Evolutionary conservation across 345 rosid species (phyloP), one percentile per base, ranked within the genome.

Genomic region (Populus nigra): DNA sequence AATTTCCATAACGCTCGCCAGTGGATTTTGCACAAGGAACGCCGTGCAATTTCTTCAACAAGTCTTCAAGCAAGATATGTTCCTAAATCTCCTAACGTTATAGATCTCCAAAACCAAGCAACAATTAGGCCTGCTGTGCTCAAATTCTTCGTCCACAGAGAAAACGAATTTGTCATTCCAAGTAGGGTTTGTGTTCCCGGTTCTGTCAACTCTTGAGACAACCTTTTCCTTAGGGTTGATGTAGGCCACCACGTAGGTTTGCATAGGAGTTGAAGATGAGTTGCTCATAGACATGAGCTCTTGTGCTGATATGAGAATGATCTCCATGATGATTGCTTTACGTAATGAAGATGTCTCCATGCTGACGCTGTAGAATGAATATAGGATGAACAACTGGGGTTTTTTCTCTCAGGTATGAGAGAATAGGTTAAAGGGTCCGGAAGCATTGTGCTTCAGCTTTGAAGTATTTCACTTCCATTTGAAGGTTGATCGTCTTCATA

Each of bases 291-390:
- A 68, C 23, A 8, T 22, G 45, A 69, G 57, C 20, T 69, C 15
- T 41, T 23, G 55, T 25, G 72, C 72, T 12, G 55, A 39, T 23
- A 43, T 69, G 47, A 69, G 27, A 69, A n/a, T 69, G 72, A 69
- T 43, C 8, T 69, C 55, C 7, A 69, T 15, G 45, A n/a, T 39
- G 72, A 29, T 69, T 36, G 70, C 57, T 18, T 50, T 50, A 18
- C 57, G 57, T 18, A 50, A 20, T 1, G 22, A 50, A 3, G n/a
- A 50, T 50, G 57, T 5, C 20, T 50, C 22, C 57, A 50, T 50
- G 57, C 20, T 50, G n/a, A 50, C 22, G 20, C 2, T 17, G 18
- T 18, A 50, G 57, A 50, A 33, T 50, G 22, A 50, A 50, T 50
- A 50, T 5, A 50, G 41, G 9, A 38, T 6, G 41, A 38, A 33